phyloP scores from a whole-genome alignment of 2,329 filamentous ascomycete genomes.

The Phialophora chinensis region DNA sequence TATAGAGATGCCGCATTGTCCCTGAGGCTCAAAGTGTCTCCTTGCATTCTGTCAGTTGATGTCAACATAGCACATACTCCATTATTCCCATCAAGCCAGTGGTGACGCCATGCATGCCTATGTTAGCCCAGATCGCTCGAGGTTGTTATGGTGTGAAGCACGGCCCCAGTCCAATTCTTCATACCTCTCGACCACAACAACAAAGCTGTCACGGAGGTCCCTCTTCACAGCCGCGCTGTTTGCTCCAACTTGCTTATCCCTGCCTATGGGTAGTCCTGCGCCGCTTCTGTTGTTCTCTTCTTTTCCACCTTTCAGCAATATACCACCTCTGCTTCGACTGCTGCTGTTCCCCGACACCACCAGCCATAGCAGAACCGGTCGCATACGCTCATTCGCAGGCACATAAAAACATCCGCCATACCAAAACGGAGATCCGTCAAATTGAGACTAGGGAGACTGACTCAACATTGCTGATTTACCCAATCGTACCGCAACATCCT shows the following conservation, averaged over 20 bases:
- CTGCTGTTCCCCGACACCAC: background rate
- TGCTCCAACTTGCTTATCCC: background rate
- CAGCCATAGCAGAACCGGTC: background rate
- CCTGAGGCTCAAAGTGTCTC: background rate
- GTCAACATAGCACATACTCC: conserved; percentile 5
- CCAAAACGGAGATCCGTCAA: conserved; percentile 12
- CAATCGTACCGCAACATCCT: conserved; percentile 6
- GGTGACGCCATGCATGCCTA: conserved; percentile 14
- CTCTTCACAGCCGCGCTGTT: background rate
- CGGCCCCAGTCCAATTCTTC: conserved; percentile 13
- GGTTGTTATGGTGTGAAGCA: conserved; percentile 18
- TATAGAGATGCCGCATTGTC: background rate
- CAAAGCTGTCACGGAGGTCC: background rate
- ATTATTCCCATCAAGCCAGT: conserved; percentile 8
- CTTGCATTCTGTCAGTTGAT: conserved; percentile 14
- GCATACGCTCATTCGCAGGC: background rate
- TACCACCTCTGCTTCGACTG: background rate
- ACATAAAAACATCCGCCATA: background rate
- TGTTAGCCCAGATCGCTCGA: conserved; percentile 5
- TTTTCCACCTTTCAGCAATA: background rate
- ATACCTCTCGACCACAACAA: conserved; percentile 2
- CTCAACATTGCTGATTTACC: conserved; percentile 2
- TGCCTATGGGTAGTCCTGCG: background rate
- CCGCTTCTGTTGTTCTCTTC: background rate
- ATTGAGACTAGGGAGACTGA: conserved; percentile 7